phyloP scores from a whole-genome alignment of 371 early-diverging fungal genomes.

The Choanephora cucurbitarum region DNA sequence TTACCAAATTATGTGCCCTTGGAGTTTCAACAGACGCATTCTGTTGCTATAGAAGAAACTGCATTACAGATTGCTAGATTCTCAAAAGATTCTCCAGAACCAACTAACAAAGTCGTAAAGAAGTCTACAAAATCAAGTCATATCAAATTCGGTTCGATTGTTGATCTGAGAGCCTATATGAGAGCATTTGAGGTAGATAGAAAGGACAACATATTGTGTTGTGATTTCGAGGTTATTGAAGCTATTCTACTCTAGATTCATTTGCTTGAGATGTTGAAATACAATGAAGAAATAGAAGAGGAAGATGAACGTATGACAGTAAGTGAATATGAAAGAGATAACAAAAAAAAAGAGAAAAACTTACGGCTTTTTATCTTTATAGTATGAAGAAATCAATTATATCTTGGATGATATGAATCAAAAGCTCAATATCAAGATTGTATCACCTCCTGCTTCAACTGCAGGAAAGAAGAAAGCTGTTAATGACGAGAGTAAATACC shows the following conservation, averaged over 20 bases:
- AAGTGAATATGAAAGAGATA: no score
- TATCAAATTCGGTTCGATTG: slow-evolving; percentile 2
- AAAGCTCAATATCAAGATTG: slow-evolving; percentile 57
- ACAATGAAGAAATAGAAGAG: slow-evolving; percentile 13
- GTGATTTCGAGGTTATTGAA: no score
- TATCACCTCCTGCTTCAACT: slow-evolving; percentile 18
- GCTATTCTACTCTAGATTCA: slow-evolving; percentile 28
- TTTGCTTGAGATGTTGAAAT: slow-evolving; percentile 19
- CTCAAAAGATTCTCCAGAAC: slow-evolving; percentile 8
- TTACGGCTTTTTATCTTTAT: slow-evolving; percentile 2
- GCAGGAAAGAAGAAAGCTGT: slow-evolving; percentile 45
- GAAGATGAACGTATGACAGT: slow-evolving; percentile 14
- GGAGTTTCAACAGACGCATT: slow-evolving; percentile 20
- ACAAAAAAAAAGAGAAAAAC: no score
- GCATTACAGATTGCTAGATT: slow-evolving; percentile 11
- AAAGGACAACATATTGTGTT: no score
- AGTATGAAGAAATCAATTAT: slow-evolving; percentile 43
- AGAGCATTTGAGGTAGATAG: slow-evolving; percentile 51
- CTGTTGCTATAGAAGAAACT: background rate
- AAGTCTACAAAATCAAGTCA: slow-evolving; percentile 6
- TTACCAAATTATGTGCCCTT: slow-evolving; percentile 48
- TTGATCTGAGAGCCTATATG: slow-evolving; percentile 40
- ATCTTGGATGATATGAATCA: slow-evolving; percentile 55
- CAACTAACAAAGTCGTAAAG: background rate
- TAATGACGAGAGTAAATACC: slow-evolving; percentile 12